Percentiles rank a stretch among this genome's conserved stretches.
These are phyloP conservation scores for Populus euphratica DNA, from an alignment of 345 rosid genomes.

Conservation along the genomic window DNA sequence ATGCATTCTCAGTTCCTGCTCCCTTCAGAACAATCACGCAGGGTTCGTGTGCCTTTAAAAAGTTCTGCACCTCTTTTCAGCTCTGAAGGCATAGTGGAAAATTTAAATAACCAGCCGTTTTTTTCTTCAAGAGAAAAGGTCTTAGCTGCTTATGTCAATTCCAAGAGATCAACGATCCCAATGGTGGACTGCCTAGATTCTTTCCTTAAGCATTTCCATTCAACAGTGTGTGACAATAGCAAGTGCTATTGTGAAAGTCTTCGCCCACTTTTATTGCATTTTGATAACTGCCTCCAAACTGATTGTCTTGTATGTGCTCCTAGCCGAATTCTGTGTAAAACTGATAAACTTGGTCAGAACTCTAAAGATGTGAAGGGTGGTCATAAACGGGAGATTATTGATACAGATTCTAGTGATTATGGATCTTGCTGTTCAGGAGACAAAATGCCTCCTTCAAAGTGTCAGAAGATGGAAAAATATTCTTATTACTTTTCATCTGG, in stretches of 20 bases:
- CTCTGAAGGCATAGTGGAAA: background rate
- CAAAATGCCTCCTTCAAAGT: slow-evolving; percentile 15
- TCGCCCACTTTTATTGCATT: slow-evolving; percentile 21
- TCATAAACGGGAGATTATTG: background rate
- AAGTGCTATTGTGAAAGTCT: slow-evolving; percentile 23
- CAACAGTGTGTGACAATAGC: slow-evolving; percentile 17
- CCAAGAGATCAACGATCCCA: slow-evolving; percentile 14
- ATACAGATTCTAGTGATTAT: slow-evolving; percentile 4
- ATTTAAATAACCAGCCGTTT: background rate
- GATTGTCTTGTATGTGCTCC: slow-evolving; percentile 26
- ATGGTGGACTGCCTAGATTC: slow-evolving; percentile 14
- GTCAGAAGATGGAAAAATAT: slow-evolving; percentile 8
- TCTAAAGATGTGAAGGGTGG: background rate
- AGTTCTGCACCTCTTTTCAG: background rate
- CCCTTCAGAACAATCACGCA: slow-evolving; percentile 17
- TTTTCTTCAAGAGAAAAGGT: slow-evolving; percentile 16
- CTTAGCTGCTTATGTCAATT: slow-evolving; percentile 23
- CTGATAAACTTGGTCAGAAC: background rate
- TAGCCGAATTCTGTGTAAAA: slow-evolving; percentile 7
- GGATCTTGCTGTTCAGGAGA: slow-evolving; percentile 19
- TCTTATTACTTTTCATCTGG: slow-evolving; percentile 8
- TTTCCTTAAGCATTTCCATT: slow-evolving; percentile 30
- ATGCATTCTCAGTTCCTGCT: slow-evolving; percentile 18
- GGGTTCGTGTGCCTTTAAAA: slow-evolving; percentile 6
- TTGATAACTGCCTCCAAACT: slow-evolving; percentile 21